Percentiles rank a stretch among this genome's conserved stretches.
Conservation (phyloP, 73 alveolate genomes). For the Uronychia binucleata region DNA sequence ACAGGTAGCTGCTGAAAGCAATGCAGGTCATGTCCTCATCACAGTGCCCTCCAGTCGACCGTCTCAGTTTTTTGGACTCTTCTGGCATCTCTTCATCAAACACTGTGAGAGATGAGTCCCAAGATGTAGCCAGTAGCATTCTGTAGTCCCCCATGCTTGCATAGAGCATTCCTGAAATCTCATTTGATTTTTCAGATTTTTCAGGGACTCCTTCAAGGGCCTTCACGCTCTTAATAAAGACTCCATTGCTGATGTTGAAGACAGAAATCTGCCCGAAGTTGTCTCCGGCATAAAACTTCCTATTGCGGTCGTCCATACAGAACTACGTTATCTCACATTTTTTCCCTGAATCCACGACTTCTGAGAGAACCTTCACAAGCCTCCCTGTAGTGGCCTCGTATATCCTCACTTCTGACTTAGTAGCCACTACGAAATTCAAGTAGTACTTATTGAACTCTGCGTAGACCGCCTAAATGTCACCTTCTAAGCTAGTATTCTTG, state of each 20-base stretch:
- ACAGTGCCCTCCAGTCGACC: constrained; percentile 68
- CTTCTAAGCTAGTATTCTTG: constrained; percentile 16
- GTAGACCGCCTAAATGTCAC: constrained; percentile 68
- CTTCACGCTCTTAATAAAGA: constrained; percentile 47
- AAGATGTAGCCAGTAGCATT: constrained; percentile 72
- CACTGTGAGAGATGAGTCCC: constrained; percentile 75
- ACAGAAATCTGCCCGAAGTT: constrained; percentile 47
- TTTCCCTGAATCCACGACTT: constrained; percentile 67
- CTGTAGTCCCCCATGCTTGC: constrained; percentile 8
- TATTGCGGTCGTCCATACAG: constrained; percentile 73
- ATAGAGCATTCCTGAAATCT: constrained; percentile 31
- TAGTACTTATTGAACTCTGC: constrained; percentile 81
- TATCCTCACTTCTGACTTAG: constrained; percentile 77
- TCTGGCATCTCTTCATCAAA: constrained; percentile 88
- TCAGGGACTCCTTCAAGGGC: constrained; percentile 24
- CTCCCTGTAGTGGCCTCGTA: constrained; percentile 79
- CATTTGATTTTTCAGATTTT: not conserved
- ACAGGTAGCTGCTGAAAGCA: constrained; percentile 75
- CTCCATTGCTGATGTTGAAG: constrained; percentile 62
- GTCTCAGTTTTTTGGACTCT: constrained; percentile 68
- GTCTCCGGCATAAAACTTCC: constrained; percentile 82
- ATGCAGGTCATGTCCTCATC: constrained; percentile 64
- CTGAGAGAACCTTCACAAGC: constrained; percentile 69
- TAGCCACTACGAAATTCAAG: constrained; percentile 69
- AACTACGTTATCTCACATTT: constrained; percentile 72